A percentile compares a stretch with the other conserved stretches of the same genome.
Evolutionary conservation across 306 rosid species (phyloP).

Genomic region (Castanospermum australe): DNA sequence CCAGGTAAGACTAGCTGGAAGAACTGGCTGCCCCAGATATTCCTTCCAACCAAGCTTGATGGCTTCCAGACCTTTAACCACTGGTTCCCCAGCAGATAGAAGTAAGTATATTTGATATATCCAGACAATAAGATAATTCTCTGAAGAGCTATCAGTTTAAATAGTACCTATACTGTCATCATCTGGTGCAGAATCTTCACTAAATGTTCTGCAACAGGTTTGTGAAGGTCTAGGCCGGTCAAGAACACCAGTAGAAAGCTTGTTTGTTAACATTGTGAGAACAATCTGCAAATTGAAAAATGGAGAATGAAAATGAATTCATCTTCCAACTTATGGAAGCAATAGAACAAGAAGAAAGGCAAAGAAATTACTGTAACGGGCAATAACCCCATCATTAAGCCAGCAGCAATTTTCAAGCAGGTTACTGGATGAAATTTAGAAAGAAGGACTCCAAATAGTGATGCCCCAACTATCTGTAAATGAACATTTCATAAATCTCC

Average conservation of each 20-base stretch:
- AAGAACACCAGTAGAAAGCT: slow-evolving; percentile 93
- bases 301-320: slow-evolving; percentile 15
- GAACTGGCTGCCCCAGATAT: slow-evolving; percentile 86
- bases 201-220: slow-evolving; percentile 48
- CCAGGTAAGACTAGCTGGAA: slow-evolving; percentile 93
- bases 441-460: slow-evolving; percentile 80
- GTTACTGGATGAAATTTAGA: slow-evolving; percentile 83
- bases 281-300: slow-evolving; percentile 50
- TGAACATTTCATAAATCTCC: slow-evolving; percentile 20
- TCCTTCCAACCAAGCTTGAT: slow-evolving; percentile 93
- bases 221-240: slow-evolving; percentile 79
- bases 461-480: slow-evolving; percentile 84
- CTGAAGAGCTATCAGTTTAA: background rate
- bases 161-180: slow-evolving; percentile 57
- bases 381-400: slow-evolving; percentile 73
- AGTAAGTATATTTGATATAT: slow-evolving; percentile 20
- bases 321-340: slow-evolving; percentile 20
- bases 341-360: slow-evolving; percentile 32
- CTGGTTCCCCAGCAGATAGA: slow-evolving; percentile 47
- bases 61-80: slow-evolving; percentile 73
- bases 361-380: slow-evolving; percentile 68
- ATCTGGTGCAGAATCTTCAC: slow-evolving; percentile 45
- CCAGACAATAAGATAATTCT: background rate
- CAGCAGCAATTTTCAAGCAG: slow-evolving; percentile 78
- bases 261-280: slow-evolving; percentile 77